Evolutionary conservation across 768 basidiomycete genomes (phyloP).

Genomic region (Amanita brunnescens): DNA sequence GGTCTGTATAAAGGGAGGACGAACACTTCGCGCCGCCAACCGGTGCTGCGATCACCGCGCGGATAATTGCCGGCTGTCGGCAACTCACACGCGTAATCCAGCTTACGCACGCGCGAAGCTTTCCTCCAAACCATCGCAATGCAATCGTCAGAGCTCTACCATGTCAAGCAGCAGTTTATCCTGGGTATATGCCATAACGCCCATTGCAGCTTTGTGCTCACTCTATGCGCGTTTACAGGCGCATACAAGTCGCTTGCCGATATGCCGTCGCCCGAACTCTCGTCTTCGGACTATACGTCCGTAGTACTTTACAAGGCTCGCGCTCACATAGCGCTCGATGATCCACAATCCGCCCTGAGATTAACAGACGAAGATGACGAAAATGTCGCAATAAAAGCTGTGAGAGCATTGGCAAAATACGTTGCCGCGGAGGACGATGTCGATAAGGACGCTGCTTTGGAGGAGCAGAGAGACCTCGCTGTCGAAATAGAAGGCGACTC

Average conservation of each 20-base stretch:
- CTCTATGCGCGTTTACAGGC: constrained; percentile 27
- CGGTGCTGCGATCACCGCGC: not conserved
- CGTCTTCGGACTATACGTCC: constrained; percentile 55
- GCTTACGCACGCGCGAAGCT: not conserved
- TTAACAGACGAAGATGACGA: constrained; percentile 51
- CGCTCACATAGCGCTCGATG: constrained; percentile 61
- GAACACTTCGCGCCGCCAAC: not conserved
- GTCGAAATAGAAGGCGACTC: constrained; percentile 79
- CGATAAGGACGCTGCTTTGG: constrained; percentile 53
- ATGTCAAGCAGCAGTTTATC: constrained; percentile 68
- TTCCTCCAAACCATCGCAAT: constrained; percentile 14
- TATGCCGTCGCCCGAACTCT: constrained; percentile 46
- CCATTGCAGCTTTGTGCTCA: not conserved
- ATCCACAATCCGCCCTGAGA: constrained; percentile 45
- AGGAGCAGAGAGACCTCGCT: constrained; percentile 76
- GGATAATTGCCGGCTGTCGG: not conserved
- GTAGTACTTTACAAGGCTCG: constrained; percentile 73
- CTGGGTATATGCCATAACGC: constrained; percentile 39
- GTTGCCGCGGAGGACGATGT: constrained; percentile 34
- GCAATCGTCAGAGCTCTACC: constrained; percentile 51
- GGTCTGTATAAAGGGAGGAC: not conserved
- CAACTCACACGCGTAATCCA: not conserved
- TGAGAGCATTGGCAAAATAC: constrained; percentile 66
- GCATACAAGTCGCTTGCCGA: constrained; percentile 59
- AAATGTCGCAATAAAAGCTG: constrained; percentile 62